phyloP scores from a whole-genome alignment of 495 filamentous ascomycete genomes.

The Talaromyces trachyspermus region DNA sequence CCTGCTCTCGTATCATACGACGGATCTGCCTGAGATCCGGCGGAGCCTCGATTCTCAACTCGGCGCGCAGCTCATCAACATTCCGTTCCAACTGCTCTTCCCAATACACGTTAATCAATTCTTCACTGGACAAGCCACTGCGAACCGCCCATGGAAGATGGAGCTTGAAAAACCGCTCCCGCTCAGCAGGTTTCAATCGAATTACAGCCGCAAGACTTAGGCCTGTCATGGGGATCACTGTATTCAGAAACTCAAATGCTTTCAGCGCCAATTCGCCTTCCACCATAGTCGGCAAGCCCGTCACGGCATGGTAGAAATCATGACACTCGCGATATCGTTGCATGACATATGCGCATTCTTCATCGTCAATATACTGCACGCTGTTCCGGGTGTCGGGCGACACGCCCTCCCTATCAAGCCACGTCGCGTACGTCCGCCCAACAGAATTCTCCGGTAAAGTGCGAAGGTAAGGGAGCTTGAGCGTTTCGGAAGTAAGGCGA shows the following conservation, averaged over 20 bases:
- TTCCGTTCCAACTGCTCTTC: slow-evolving; percentile 87
- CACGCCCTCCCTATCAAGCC: slow-evolving; percentile 89
- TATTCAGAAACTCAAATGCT: slow-evolving; percentile 94
- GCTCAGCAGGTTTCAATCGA: slow-evolving; percentile 69
- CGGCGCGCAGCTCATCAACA: slow-evolving; percentile 63
- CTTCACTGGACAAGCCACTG: slow-evolving; percentile 68
- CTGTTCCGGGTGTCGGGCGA: slow-evolving; percentile 76
- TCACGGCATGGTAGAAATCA: slow-evolving; percentile 97
- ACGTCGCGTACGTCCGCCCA: slow-evolving; percentile 75
- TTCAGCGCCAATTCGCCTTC: slow-evolving; percentile 95
- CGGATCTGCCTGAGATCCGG: slow-evolving; percentile 81
- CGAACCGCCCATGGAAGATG: slow-evolving; percentile 88
- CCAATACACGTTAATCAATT: slow-evolving; percentile 97
- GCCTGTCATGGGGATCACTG: slow-evolving; percentile 89
- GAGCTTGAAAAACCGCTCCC: slow-evolving; percentile 59
- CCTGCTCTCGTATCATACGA: slow-evolving; percentile 58
- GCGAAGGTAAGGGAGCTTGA: slow-evolving; percentile 65
- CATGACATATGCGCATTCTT: slow-evolving; percentile 96
- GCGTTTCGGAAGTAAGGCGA: slow-evolving; percentile 72
- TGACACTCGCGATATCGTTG: slow-evolving; percentile 96
- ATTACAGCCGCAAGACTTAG: slow-evolving; percentile 63
- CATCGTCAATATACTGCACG: slow-evolving; percentile 88
- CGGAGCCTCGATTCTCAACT: slow-evolving; percentile 79
- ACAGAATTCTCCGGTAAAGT: slow-evolving; percentile 65
- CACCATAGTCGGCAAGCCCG: slow-evolving; percentile 80